Evolutionary conservation across 352 stramenopile species (phyloP).

Genomic region (Globisporangium abappressorium): DNA sequence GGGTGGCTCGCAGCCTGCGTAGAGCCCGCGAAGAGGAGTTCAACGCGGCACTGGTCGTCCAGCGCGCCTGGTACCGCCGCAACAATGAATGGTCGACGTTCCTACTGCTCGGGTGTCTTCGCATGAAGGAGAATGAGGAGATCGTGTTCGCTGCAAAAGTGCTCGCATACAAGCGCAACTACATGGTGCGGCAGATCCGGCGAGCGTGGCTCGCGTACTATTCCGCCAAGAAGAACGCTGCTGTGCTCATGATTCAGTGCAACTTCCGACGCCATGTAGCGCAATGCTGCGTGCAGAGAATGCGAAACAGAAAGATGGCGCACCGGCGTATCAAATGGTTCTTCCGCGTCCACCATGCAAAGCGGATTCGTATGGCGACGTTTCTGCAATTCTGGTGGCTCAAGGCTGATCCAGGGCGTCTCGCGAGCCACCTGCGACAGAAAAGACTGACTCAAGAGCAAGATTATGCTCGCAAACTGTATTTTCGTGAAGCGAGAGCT

Average conservation of each 20-base stretch:
- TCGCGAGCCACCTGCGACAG: constrained; percentile 41
- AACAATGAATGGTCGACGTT: constrained; percentile 87
- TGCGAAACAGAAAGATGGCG: constrained; percentile 40
- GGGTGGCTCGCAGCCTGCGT: constrained; percentile 24
- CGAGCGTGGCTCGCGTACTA: constrained; percentile 35
- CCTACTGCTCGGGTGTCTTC: constrained; percentile 71
- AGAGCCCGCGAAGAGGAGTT: constrained; percentile 38
- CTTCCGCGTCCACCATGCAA: constrained; percentile 49
- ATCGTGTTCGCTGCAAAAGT: constrained; percentile 39
- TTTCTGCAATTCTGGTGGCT: constrained; percentile 79
- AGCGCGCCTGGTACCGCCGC: constrained; percentile 75
- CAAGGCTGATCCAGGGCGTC: constrained; percentile 38
- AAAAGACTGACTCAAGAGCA: constrained; percentile 18
- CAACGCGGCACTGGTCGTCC: constrained; percentile 61
- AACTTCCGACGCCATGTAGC: constrained; percentile 37
- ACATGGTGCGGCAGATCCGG: constrained; percentile 47
- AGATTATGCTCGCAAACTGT: constrained; percentile 17
- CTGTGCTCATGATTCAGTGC: constrained; percentile 47
- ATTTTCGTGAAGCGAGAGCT: constrained; percentile 26
- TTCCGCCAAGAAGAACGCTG: constrained; percentile 18
- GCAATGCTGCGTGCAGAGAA: constrained; percentile 21
- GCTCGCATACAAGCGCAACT: constrained; percentile 35
- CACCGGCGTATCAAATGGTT: constrained; percentile 83
- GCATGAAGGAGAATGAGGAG: constrained; percentile 68
- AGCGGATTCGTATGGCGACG: constrained; percentile 32